Evolutionary conservation across 139 green algal genomes (phyloP).

Genomic region (Chlamydomonas sp.): DNA sequence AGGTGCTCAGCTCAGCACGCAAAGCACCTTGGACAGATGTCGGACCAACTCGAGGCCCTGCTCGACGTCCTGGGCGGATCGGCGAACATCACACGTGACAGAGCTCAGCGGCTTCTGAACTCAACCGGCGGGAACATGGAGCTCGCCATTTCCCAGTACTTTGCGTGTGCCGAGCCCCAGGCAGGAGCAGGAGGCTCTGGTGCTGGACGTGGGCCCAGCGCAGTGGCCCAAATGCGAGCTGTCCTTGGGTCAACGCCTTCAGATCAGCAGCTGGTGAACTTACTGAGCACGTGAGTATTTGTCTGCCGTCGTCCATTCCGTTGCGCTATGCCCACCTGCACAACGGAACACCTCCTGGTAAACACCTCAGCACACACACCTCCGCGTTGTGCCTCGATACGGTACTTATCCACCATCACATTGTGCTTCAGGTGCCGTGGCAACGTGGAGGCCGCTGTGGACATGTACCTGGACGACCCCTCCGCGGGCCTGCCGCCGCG

Average conservation of each 20-base stretch:
- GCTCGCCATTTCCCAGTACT: background rate
- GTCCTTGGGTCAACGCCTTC: too few species aligned
- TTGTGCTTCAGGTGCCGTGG: background rate
- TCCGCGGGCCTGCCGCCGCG: background rate
- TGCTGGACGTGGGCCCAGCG: background rate
- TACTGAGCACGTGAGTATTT: too few species aligned
- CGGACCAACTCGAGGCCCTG: background rate
- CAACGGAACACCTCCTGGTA: too few species aligned
- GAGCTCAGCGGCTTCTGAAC: background rate
- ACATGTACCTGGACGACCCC: background rate
- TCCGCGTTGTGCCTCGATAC: too few species aligned
- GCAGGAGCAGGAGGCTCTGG: too few species aligned
- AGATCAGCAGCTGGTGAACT: too few species aligned
- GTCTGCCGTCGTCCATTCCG: too few species aligned
- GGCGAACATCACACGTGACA: background rate
- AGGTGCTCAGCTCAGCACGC: background rate
- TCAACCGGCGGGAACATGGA: background rate
- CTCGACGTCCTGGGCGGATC: background rate
- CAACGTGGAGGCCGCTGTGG: background rate
- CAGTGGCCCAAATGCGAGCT: background rate
- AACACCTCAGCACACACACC: too few species aligned
- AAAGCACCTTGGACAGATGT: background rate
- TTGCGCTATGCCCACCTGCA: too few species aligned
- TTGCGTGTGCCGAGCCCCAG: background rate
- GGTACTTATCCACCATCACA: too few species aligned